Evolutionary conservation across 768 basidiomycete genomes (phyloP), one percentile per base, ranked within the genome.

Genomic region (Tulasnella sp.): DNA sequence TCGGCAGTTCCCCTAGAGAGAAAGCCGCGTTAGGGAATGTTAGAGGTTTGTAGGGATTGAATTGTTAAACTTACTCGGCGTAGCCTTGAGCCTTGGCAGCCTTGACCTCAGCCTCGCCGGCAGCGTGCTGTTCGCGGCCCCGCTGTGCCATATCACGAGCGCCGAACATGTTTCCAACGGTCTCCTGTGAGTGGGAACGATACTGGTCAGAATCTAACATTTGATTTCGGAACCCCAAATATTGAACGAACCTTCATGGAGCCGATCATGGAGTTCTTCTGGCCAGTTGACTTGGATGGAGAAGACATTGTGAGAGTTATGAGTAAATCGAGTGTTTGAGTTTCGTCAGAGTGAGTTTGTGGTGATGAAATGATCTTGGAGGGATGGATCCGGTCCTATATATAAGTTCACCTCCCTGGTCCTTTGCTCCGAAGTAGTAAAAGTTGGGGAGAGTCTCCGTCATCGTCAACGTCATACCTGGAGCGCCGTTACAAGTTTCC

Each of bases 71-170:
- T 69, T 69, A 69, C 64, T 69, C 64, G 64, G 28, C 64, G 64
- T 69, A 69, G 48, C 79, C 79, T 83, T 91, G 86, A 34, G 87
- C 87, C 79, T 88, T 88, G 4, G 89, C 89, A 22, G 87, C 86
- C 72, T 75, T 82, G 80, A 74, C n/a, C 50, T 81, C 81, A 22
- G 80, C 72, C 84, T 90, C 88, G 80, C 90, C 90, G 82, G 86
- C 83, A 20, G 84, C 84, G 80, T 91, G 90, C 82, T 91, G 64
- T 37, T 69, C 64, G 14, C 64, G 64, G 16, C 64, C 64, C 8
- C 64, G 64, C 34, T 69, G 64, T 34, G 64, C 64, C 64, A 69
- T 69, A 31, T 69, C n/a, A 12, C 64, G 64, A 69, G 64, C 64
- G 34, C 64, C 64, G 64, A 69, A 69, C 4, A 69, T 14, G 64